phyloP scores from a whole-genome alignment of 495 filamentous ascomycete genomes.

The Aspergillus heteromorphus region DNA sequence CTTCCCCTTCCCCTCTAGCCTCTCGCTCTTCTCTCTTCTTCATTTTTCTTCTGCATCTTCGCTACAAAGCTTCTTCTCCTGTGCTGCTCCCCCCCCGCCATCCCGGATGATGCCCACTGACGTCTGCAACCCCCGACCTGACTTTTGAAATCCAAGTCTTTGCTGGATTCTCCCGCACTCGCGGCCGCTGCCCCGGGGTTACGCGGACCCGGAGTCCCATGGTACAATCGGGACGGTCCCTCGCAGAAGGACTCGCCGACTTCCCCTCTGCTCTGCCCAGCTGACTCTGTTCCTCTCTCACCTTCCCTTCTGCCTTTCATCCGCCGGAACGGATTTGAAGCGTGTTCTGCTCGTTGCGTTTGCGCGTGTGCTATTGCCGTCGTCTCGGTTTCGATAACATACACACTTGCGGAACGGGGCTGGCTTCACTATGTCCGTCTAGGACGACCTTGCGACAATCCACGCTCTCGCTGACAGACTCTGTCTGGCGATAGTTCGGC shows the following conservation, averaged over 20 bases:
- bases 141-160: background rate
- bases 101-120: conserved; percentile 16
- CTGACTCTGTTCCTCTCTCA: conserved; percentile 13
- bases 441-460: conserved; percentile 10
- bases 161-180: background rate
- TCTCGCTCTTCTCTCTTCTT: background rate
- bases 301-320: background rate
- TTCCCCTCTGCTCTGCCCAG: conserved; percentile 6
- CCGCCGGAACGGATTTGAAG: conserved; percentile 7
- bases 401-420: conserved; percentile 3
- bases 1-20: background rate
- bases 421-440: conserved; percentile 16
- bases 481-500: too few species aligned
- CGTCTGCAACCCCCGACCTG: conserved; percentile 3
- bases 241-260: conserved; percentile 10
- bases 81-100: background rate
- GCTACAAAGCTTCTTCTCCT: background rate
- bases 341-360: conserved; percentile 1
- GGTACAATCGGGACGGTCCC: conserved; percentile 17
- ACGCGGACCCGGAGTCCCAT: conserved; percentile 20
- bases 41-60: background rate
- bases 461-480: conserved; percentile 11
- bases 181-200: conserved; percentile 9
- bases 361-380: background rate
- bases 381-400: background rate